Evolutionary conservation across 1,139 yeast genomes (phyloP).

Genomic region (Saccharomyces hybrid): DNA sequence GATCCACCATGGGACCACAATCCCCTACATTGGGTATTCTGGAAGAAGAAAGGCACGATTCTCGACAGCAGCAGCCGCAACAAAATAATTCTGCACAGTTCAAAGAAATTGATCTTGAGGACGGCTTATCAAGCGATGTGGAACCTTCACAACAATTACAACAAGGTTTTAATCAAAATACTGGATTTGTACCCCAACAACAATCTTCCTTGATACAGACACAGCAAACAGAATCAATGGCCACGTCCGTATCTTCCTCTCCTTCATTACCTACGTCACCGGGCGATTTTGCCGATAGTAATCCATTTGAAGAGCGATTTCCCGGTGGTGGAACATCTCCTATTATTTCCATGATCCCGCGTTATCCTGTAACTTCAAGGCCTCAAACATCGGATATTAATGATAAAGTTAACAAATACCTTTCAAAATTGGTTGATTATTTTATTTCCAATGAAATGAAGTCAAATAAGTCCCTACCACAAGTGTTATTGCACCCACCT

Average conservation of each 20-base stretch:
- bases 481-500: conserved; percentile 55
- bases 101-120: conserved; percentile 34
- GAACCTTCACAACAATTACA: conserved; percentile 22
- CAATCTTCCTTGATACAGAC: conserved; percentile 2
- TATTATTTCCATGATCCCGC: conserved; percentile 26
- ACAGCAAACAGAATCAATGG: conserved; percentile 11
- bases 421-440: conserved; percentile 41
- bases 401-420: conserved; percentile 36
- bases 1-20: conserved; percentile 14
- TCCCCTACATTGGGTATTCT: conserved; percentile 10
- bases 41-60: conserved; percentile 8
- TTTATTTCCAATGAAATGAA: conserved; percentile 63
- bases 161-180: background rate
- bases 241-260: conserved; percentile 25
- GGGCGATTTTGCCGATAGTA: conserved; percentile 30
- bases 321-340: conserved; percentile 28
- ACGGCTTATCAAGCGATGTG: conserved; percentile 36
- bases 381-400: conserved; percentile 28
- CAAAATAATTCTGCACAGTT: conserved; percentile 13
- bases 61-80: conserved; percentile 8
- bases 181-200: conserved; percentile 4
- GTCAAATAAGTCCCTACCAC: conserved; percentile 22
- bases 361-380: conserved; percentile 23
- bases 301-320: conserved; percentile 27
- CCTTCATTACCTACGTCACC: conserved; percentile 35